phyloP scores from a whole-genome alignment of 2,329 filamentous ascomycete genomes.

The Venturia nashicola region DNA sequence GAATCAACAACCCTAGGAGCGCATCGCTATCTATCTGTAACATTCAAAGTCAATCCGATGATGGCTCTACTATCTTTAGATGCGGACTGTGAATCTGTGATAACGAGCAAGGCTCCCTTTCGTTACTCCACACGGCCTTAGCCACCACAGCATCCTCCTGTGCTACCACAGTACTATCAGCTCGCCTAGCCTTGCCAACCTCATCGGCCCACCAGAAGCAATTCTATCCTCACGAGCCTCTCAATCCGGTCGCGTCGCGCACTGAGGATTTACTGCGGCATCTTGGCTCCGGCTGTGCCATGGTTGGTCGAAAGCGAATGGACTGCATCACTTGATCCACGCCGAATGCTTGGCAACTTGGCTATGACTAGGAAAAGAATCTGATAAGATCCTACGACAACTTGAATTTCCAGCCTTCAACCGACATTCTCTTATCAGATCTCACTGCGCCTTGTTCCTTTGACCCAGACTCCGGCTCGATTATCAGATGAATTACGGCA shows the following conservation, averaged over 20 bases:
- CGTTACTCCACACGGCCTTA: too few relatives aligned
- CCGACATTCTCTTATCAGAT: not conserved
- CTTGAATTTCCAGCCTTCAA: not conserved
- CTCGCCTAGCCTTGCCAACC: not conserved
- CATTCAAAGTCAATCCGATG: not conserved
- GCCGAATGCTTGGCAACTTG: not conserved
- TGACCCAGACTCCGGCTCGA: not conserved
- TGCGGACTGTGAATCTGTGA: too few relatives aligned
- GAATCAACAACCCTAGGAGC: not conserved
- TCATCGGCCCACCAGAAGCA: too few relatives aligned
- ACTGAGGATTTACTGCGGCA: too few relatives aligned
- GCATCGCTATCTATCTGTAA: not conserved
- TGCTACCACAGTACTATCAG: not conserved
- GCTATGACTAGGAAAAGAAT: not conserved
- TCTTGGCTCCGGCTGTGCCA: not conserved
- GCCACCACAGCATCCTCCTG: too few relatives aligned
- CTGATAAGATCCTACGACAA: not conserved
- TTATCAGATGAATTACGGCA: not conserved
- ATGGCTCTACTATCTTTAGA: not conserved
- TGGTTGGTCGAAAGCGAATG: not conserved
- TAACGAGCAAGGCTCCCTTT: too few relatives aligned
- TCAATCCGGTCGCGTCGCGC: not conserved
- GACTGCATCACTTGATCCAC: not conserved
- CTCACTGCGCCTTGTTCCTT: not conserved
- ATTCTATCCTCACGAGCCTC: too few relatives aligned